phyloP scores from a whole-genome alignment of 2,329 filamentous ascomycete species.

The Stagonosporopsis vannaccii region DNA sequence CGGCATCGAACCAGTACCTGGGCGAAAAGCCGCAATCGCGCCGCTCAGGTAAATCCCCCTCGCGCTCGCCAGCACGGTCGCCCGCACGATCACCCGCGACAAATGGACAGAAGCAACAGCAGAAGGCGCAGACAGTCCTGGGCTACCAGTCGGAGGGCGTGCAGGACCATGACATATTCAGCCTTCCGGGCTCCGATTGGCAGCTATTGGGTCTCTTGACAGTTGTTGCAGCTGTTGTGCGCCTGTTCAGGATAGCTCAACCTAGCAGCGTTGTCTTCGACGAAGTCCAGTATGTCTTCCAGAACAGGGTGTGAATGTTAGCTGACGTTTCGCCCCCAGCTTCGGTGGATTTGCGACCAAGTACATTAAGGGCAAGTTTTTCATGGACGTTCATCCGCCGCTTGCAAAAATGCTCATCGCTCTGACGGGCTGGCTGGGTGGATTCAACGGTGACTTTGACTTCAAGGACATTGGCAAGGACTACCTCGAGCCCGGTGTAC shows the following conservation, averaged over 20 bases:
- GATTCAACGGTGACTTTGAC: slow-evolving; percentile 94
- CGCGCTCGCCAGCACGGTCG: slow-evolving; percentile 40
- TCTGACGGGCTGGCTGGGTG: slow-evolving; percentile 90
- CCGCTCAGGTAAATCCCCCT: slow-evolving; percentile 45
- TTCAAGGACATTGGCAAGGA: slow-evolving; percentile 99
- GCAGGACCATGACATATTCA: slow-evolving; percentile 88
- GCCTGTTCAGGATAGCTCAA: slow-evolving; percentile 94
- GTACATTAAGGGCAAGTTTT: slow-evolving; percentile 99
- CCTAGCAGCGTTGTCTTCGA: slow-evolving; percentile 97
- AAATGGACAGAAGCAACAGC: slow-evolving; percentile 43
- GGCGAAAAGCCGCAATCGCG: slow-evolving; percentile 42
- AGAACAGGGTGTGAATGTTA: slow-evolving; percentile 4
- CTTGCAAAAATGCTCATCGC: slow-evolving; percentile 97
- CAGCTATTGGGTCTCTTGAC: slow-evolving; percentile 77
- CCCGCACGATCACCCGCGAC: slow-evolving; percentile 25
- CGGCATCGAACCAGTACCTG: slow-evolving; percentile 39
- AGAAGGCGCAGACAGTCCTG: slow-evolving; percentile 34
- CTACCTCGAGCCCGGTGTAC: slow-evolving; percentile 91
- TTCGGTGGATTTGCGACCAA: slow-evolving; percentile 98
- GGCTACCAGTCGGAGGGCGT: slow-evolving; percentile 82
- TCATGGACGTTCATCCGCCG: slow-evolving; percentile 99
- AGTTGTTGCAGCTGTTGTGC: slow-evolving; percentile 76
- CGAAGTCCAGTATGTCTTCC: slow-evolving; percentile 88
- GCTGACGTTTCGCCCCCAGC: slow-evolving; percentile 58
- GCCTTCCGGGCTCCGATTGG: slow-evolving; percentile 84